Base-by-base conservation (phyloP, 768 basidiomycete species). In the Boletus tomentosulus region DNA sequence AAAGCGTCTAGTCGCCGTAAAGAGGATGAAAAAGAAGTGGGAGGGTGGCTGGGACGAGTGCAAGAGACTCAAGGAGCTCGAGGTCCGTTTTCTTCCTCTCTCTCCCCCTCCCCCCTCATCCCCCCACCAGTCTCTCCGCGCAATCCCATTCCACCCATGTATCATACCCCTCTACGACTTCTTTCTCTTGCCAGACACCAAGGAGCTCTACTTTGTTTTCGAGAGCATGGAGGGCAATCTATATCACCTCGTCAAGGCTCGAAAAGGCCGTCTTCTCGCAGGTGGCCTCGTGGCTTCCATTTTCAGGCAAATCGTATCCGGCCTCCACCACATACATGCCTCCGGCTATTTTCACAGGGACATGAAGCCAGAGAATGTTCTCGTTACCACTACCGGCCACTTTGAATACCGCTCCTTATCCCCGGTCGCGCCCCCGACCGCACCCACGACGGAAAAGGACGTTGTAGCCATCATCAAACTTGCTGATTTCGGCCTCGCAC, bases 161-260 rank as follows among this genome's bases (percentile, higher is more conserved):
- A 92, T 99, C 74, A 98, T 99, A 70, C 96, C 97, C 55, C 80
- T 99, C 62, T 99, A 98, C 78, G 97, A 99, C 73, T 95, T 92
- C 66, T 99, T 98, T 77, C 89, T 99, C 61, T 84, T 94, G n/a
- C 97, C 97, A 5, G 83, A 86, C 61, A 82, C 92, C 56, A 92
- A 92, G 71, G 95, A 99, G 72, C 90, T 99, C 63, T 97, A 98
- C 72, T 98, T 98, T 66, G 96, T 98, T 45, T 99, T 99, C 73
- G 97, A 99, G 74, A 95, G 94, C 65, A 98, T 99, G 97, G 97
- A 99, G 72, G 97, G 97, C 66, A 98, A 99, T 73, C 84, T 99
- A 46, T 99, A 96, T 74, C 97, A 99, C 70, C 89, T 99, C 75
- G 96, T 98, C 73, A 98, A 96, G 75, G 85, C 94, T 45, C 87